Conservation (phyloP, 2,329 filamentous ascomycete genomes). For the Sporothrix humicola region DNA sequence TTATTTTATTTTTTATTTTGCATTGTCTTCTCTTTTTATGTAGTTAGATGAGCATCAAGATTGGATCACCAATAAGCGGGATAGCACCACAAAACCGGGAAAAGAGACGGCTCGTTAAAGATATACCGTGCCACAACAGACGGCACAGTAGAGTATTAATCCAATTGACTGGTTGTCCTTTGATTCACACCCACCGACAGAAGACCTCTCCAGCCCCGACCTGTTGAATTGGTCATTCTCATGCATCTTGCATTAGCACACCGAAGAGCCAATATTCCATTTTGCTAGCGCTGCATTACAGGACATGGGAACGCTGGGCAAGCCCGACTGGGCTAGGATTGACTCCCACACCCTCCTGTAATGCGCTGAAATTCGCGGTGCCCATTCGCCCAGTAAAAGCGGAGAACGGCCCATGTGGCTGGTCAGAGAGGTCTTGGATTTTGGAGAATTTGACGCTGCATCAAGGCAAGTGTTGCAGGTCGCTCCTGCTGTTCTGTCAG, state of each 20-base stretch:
- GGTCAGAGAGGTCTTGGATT: slow-evolving; percentile 19
- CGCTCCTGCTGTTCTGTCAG: slow-evolving; percentile 24
- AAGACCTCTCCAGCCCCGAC: too few species aligned
- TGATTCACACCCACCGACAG: background rate
- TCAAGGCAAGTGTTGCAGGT: slow-evolving; percentile 23
- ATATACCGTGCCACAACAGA: background rate
- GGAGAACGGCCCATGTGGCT: slow-evolving; percentile 30
- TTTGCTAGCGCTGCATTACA: slow-evolving; percentile 22
- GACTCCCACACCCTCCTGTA: background rate
- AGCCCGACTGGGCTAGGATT: background rate
- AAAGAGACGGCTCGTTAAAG: background rate
- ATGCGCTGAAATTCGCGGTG: slow-evolving; percentile 1
- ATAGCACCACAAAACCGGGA: background rate
- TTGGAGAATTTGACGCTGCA: slow-evolving; percentile 21
- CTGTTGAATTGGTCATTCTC: too few species aligned
- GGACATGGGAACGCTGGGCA: slow-evolving; percentile 1
- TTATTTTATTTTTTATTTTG: background rate
- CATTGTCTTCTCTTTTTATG: background rate
- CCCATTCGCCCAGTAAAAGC: slow-evolving; percentile 30
- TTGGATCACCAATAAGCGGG: background rate
- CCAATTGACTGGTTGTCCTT: slow-evolving; percentile 1
- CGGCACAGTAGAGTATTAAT: background rate
- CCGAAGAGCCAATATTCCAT: background rate
- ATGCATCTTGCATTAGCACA: too few species aligned
- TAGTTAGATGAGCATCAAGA: background rate